Evolutionary conservation across 2,329 filamentous ascomycete genomes (phyloP).

Genomic region (Xylaria hypoxylon): DNA sequence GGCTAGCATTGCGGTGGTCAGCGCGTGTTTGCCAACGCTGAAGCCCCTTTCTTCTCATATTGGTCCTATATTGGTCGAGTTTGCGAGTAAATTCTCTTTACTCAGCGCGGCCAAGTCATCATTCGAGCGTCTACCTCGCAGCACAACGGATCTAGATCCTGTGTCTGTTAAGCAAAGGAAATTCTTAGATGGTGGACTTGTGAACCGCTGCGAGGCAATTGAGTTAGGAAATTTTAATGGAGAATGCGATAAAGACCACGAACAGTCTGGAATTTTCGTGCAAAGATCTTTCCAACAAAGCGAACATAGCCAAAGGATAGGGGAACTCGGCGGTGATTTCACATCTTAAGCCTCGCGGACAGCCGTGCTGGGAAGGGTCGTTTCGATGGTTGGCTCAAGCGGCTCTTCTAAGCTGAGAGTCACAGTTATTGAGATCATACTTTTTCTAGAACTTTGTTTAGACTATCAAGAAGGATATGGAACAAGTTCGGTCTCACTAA

Average conservation of each 20-base stretch:
- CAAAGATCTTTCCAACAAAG: not conserved
- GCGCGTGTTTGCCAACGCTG: conserved; percentile 29
- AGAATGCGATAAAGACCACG: not conserved
- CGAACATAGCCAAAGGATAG: not conserved
- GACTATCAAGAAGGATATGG: too few species aligned
- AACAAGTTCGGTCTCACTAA: too few species aligned
- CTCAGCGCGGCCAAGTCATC: conserved; percentile 1
- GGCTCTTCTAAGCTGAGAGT: too few species aligned
- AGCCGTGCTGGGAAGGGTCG: too few species aligned
- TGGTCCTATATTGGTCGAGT: not conserved
- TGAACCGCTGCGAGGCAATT: conserved; percentile 4
- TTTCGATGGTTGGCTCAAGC: too few species aligned
- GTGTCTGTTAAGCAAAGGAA: not conserved
- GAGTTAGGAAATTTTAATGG: not conserved
- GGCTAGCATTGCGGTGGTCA: conserved; percentile 17
- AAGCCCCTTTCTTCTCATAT: conserved; percentile 3
- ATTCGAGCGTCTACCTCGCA: conserved; percentile 4
- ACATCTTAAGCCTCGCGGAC: too few species aligned
- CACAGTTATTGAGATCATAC: too few species aligned
- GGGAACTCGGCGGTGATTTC: too few species aligned
- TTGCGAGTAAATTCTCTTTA: conserved; percentile 13
- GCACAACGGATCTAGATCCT: not conserved
- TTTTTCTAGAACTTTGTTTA: too few species aligned
- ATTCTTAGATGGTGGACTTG: not conserved
- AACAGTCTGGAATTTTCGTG: not conserved